Percentiles rank a stretch among this genome's conserved stretches.
Evolutionary conservation across 768 basidiomycete species (phyloP).

Genomic region (Ephemerocybe angulata): DNA sequence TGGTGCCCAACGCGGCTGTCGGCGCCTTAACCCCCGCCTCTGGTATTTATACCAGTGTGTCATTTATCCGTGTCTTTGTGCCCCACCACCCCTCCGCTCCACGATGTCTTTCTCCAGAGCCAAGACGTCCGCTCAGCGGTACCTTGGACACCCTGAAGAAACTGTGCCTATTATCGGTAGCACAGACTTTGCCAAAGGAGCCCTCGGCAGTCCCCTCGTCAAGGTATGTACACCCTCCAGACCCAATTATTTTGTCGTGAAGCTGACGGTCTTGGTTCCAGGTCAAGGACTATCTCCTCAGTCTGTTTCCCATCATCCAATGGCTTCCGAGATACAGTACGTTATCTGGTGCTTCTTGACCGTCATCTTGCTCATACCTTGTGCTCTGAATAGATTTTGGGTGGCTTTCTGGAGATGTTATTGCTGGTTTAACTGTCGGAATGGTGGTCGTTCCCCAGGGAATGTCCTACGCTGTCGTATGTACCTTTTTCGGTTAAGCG

Average conservation of each 20-base stretch:
- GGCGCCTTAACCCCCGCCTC: conserved; percentile 3
- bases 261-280: conserved; percentile 25
- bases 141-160: conserved; percentile 60
- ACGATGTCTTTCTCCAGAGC: conserved; percentile 26
- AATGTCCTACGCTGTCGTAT: conserved; percentile 82
- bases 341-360: conserved; percentile 21
- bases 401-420: conserved; percentile 83
- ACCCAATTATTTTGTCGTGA: conserved; percentile 3
- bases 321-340: conserved; percentile 89
- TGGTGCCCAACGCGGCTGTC: neutral
- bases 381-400: conserved; percentile 49
- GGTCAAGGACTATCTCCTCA: conserved; percentile 59
- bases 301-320: conserved; percentile 78
- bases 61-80: conserved; percentile 3
- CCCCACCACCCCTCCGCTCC: conserved; percentile 3
- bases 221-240: conserved; percentile 39
- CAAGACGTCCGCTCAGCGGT: conserved; percentile 51
- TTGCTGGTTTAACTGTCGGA: conserved; percentile 91
- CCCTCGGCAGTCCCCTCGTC: conserved; percentile 42
- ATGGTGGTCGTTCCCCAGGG: conserved; percentile 94
- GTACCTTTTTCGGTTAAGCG: neutral
- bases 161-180: conserved; percentile 57
- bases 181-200: conserved; percentile 46
- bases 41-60: conserved; percentile 1
- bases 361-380: conserved; percentile 1